Evolutionary conservation across 2,329 filamentous ascomycete species (phyloP).

Genomic region (Phialophora macrospora): DNA sequence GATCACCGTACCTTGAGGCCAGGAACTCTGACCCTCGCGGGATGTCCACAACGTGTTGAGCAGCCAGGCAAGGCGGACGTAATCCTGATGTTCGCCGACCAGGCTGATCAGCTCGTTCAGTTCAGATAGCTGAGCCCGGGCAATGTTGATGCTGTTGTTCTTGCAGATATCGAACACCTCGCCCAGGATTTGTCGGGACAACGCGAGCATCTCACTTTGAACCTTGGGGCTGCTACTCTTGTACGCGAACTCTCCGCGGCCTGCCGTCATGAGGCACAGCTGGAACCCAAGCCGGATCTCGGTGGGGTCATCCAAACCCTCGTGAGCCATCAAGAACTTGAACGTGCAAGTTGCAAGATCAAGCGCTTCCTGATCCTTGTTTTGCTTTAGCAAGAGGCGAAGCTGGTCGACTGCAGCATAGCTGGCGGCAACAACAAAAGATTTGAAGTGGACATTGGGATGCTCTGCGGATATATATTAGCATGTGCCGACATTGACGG

Average conservation of each 20-base stretch:
- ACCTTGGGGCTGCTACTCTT: constrained; percentile 41
- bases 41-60: constrained; percentile 55
- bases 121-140: constrained; percentile 45
- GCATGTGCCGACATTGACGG: neutral
- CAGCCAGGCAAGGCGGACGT: constrained; percentile 47
- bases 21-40: constrained; percentile 52
- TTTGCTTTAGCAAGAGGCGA: constrained; percentile 19
- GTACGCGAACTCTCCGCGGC: constrained; percentile 28
- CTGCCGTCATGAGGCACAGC: constrained; percentile 46
- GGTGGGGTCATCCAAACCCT: constrained; percentile 36
- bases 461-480: constrained; percentile 39
- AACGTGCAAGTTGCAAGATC: constrained; percentile 36
- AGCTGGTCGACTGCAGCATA: constrained; percentile 25
- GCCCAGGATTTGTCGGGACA: constrained; percentile 45
- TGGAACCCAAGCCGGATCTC: constrained; percentile 47
- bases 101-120: constrained; percentile 47
- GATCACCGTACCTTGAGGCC: constrained; percentile 54
- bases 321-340: constrained; percentile 32
- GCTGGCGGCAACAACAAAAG: constrained; percentile 20
- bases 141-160: constrained; percentile 43
- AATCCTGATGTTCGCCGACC: constrained; percentile 47
- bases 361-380: constrained; percentile 24
- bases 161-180: constrained; percentile 44
- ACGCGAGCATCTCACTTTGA: constrained; percentile 42
- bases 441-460: constrained; percentile 26